Evolutionary conservation across 1,284 basidiomycete species (phyloP), one percentile per base, ranked within the genome.

Genomic region (Hymenochaete sp.): DNA sequence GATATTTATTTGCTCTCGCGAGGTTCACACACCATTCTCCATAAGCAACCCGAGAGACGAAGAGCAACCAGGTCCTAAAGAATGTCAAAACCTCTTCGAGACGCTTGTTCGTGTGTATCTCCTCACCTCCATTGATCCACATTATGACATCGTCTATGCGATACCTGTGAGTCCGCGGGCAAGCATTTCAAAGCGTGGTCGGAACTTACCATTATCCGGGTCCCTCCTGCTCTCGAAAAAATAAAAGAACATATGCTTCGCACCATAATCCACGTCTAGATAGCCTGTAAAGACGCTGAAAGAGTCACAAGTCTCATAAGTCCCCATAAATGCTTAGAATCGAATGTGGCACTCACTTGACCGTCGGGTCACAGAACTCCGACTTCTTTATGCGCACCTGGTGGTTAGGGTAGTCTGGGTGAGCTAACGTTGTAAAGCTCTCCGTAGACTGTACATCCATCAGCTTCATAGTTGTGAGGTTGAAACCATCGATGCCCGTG

Each of bases 161-260:
- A n/a, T 35, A 31, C 2, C 18, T 21, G 10, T 11, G 16, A 38
- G 18, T 13, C 24, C 8, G 5, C n/a, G 6, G 11, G 11, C 32
- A 10, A 32, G 21, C 4, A 8, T 35, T 39, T 29, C 19, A 11
- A 24, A 14, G 31, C 9, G 14, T 24, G 6, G 18, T 6, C 47
- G 6, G 24, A 5, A 32, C 50, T 35, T 27, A 63, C 65, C 64
- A 66, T 70, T 69, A 13, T 71, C 70, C 1, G 86, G 85, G 49
- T 81, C 67, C 33, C 71, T 69, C 47, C 85, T 66, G 42, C 80
- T 84, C 61, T 87, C 84, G 60, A 91, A 90, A 66, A 89, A 90
- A 63, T 85, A 87, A 66, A 91, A 91, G 68, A 88, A 91, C 57
- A 79, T 68, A 51, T 79, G 77, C 50, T 79, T 72, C 25, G 77